A percentile compares a stretch with the other conserved stretches of the same genome.
Evolutionary conservation across 2,329 filamentous ascomycete genomes (phyloP).

Genomic region (Pseudocercospora vitis): DNA sequence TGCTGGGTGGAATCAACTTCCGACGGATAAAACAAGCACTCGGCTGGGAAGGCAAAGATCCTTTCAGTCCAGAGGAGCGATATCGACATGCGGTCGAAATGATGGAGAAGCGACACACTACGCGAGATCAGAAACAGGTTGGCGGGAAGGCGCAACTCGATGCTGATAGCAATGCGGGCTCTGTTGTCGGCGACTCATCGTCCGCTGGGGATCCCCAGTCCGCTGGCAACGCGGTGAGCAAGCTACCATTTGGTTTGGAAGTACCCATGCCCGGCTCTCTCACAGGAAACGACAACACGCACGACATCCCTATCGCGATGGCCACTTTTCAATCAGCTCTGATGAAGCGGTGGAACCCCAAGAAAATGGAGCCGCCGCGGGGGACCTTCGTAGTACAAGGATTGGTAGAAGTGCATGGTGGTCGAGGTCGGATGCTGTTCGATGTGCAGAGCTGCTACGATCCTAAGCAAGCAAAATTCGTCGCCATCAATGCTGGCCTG

Average conservation of each 20-base stretch:
- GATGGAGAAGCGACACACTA: slow-evolving; percentile 33
- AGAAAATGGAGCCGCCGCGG: slow-evolving; percentile 42
- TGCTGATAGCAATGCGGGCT: slow-evolving; percentile 21
- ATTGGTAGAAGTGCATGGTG: slow-evolving; percentile 48
- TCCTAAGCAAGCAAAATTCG: slow-evolving; percentile 43
- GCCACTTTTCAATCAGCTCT: slow-evolving; percentile 31
- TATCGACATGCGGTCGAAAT: slow-evolving; percentile 33
- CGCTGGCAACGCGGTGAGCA: slow-evolving; percentile 17
- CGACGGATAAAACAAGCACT: slow-evolving; percentile 40
- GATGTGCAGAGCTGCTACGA: slow-evolving; percentile 50
- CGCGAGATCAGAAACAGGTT: slow-evolving; percentile 24
- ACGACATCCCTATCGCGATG: slow-evolving; percentile 35
- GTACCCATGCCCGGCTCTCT: slow-evolving; percentile 27
- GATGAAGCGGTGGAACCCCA: slow-evolving; percentile 35
- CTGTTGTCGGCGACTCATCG: slow-evolving; percentile 15
- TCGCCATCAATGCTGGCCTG: slow-evolving; percentile 34
- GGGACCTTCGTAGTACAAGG: slow-evolving; percentile 49
- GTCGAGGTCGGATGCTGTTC: slow-evolving; percentile 44
- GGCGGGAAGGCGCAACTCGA: slow-evolving; percentile 25
- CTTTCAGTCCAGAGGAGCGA: slow-evolving; percentile 36
- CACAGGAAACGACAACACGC: slow-evolving; percentile 14
- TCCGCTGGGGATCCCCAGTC: slow-evolving; percentile 2
- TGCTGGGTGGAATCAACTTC: slow-evolving; percentile 40
- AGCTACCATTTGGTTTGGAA: slow-evolving; percentile 30
- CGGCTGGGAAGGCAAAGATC: slow-evolving; percentile 38